phyloP scores from a whole-genome alignment of 2,329 filamentous ascomycete species.

The Fusarium transvaalense region DNA sequence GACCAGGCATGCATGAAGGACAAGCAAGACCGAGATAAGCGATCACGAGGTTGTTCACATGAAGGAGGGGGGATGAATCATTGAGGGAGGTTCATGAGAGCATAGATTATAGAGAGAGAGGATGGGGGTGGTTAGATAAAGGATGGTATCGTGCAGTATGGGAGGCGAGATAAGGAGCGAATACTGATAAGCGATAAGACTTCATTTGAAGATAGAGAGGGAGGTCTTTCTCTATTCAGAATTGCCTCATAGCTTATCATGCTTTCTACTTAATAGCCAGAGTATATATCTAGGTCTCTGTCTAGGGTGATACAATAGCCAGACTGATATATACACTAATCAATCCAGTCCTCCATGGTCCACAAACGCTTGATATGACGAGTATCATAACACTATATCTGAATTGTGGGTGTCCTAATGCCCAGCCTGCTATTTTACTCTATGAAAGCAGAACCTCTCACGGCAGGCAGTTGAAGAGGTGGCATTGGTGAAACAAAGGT shows the following conservation, averaged over 20 bases:
- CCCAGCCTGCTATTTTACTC: not conserved
- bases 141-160: not conserved
- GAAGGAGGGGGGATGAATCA: slow-evolving; percentile 3
- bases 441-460: slow-evolving; percentile 8
- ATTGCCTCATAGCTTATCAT: not conserved
- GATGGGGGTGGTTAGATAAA: slow-evolving; percentile 30
- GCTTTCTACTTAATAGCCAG: not conserved
- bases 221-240: not conserved
- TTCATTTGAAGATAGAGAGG: not conserved
- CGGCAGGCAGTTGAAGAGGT: slow-evolving; percentile 16
- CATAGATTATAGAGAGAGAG: slow-evolving; percentile 2
- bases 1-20: not conserved
- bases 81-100: not conserved
- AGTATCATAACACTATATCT: not conserved
- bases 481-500: slow-evolving; percentile 16
- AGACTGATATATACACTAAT: not conserved
- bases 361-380: not conserved
- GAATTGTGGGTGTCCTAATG: not conserved
- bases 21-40: slow-evolving; percentile 26
- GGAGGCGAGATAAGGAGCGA: not conserved
- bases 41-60: slow-evolving; percentile 28
- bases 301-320: not conserved
- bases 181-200: slow-evolving; percentile 16
- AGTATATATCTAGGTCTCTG: not conserved
- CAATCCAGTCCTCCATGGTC: not conserved